Evolutionary conservation across 768 basidiomycete species (phyloP), one percentile per base, ranked within the genome.

Genomic region (Rhizopogon roseolus): DNA sequence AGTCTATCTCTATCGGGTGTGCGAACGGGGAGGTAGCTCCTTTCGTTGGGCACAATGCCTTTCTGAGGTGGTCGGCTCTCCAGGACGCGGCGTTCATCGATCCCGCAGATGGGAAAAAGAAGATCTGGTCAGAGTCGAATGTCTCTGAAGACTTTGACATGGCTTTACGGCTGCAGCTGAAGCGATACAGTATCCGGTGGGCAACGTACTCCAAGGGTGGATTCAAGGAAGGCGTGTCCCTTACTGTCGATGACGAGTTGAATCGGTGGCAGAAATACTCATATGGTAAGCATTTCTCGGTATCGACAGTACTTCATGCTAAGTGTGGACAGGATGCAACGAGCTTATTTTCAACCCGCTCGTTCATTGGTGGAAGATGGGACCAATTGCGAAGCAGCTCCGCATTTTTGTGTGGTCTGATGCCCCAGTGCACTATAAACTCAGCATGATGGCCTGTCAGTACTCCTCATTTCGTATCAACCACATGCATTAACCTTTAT

Each of bases 231-330:
- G 91, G 91, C 60, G 90, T 94, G 36, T 87, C 85, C 0, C 71
- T 94, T 6, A 91, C 91, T 0, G 84, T 83, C 51, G 89, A 90
- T 53, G 90, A 94, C 63, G 91, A 94, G 68, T 69, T 93, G 4
- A 92, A 91, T 63, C 67, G 91, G 5, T 94, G 91, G 91, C 88
- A 92, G 60, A 93, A 92, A 63, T 88, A 88, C 57, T 73, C 84
- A 0, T 87, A 86, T 67, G 85, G 83, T 83, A 63, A 54, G 64
- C 68, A 62, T 53, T 80, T 81, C 56, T 76, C 79, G 1, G 46
- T 79, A 25, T 43, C 8, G 5, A 27, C 14, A 22, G 13, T 37
- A 38, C 53, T 1, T 57, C 25, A 56, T 37, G 28, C 50, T 40
- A 36, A 43, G 4, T 39, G 45, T 22, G 14, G 41, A 4, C 28